A percentile compares a stretch with the other conserved stretches of the same genome.
These are phyloP conservation scores for Xerocomus nothofagi DNA, from an alignment of 1,284 basidiomycete species.

Conservation along the genomic window DNA sequence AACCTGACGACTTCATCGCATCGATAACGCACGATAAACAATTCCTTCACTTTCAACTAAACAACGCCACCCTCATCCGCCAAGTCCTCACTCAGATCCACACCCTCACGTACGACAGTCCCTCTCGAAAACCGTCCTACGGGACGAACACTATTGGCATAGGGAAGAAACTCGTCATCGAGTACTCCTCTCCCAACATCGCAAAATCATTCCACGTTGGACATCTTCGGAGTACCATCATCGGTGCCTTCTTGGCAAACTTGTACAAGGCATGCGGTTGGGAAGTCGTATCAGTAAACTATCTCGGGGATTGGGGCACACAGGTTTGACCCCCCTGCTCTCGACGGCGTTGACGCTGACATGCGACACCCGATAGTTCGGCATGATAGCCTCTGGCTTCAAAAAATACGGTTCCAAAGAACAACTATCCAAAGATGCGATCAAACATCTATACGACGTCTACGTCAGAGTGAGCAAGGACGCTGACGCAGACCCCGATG, in stretches of 20 bases:
- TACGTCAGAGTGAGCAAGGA: constrained; percentile 95
- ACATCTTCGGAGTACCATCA: constrained; percentile 95
- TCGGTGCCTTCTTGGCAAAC: constrained; percentile 92
- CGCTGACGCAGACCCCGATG: constrained; percentile 66
- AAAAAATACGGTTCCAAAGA: constrained; percentile 89
- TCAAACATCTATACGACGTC: constrained; percentile 93
- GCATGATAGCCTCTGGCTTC: constrained; percentile 90
- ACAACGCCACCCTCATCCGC: constrained; percentile 70
- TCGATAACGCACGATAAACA: constrained; percentile 69
- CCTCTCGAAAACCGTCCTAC: constrained; percentile 60
- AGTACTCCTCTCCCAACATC: constrained; percentile 98
- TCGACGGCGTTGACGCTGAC: constrained; percentile 4
- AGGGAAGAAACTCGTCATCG: constrained; percentile 80
- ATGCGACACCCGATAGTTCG: constrained; percentile 50
- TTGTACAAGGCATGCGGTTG: constrained; percentile 93
- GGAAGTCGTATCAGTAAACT: constrained; percentile 91
- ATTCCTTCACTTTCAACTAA: constrained; percentile 83
- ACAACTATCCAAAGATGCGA: constrained; percentile 84
- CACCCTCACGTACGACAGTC: constrained; percentile 61
- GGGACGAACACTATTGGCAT: constrained; percentile 74
- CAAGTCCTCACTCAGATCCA: constrained; percentile 84
- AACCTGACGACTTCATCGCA: constrained; percentile 66
- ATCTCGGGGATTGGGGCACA: constrained; percentile 94
- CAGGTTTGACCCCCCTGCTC: constrained; percentile 51
- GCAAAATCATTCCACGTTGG: constrained; percentile 99